Percentiles rank a stretch among this genome's conserved stretches.
Evolutionary conservation across 345 rosid species (phyloP).

Genomic region (Syzygium jambos): DNA sequence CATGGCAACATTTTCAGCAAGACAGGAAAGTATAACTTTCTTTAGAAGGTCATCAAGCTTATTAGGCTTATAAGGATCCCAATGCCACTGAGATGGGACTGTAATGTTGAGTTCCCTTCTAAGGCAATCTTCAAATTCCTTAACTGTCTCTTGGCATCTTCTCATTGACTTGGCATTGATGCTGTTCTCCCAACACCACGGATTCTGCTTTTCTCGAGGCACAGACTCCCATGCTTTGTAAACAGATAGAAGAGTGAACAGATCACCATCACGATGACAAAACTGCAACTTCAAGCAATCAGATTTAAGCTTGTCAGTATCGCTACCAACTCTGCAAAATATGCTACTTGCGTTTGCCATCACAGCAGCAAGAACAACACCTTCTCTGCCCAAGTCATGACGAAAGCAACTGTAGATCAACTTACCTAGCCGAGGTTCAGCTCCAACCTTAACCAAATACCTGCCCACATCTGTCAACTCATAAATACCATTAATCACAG

Average conservation of each 20-base stretch:
- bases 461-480: conserved; percentile 60
- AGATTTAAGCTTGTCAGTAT: conserved; percentile 60
- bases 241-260: conserved; percentile 80
- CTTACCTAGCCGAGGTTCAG: conserved; percentile 90
- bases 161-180: conserved; percentile 90
- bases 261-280: conserved; percentile 75
- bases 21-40: conserved; percentile 56
- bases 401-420: conserved; percentile 50
- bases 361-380: conserved; percentile 82
- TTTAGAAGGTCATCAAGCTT: conserved; percentile 42
- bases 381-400: conserved; percentile 61
- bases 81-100: conserved; percentile 52
- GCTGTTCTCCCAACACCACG: conserved; percentile 94
- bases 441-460: conserved; percentile 67
- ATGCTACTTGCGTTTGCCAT: conserved; percentile 85
- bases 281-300: conserved; percentile 75
- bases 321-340: conserved; percentile 81
- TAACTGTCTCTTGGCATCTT: conserved; percentile 72
- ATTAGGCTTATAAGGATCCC: conserved; percentile 46
- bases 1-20: conserved; percentile 83
- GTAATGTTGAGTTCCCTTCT: conserved; percentile 49
- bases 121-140: conserved; percentile 61
- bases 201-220: conserved; percentile 38
- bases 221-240: conserved; percentile 71
- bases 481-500: conserved; percentile 26